These are phyloP conservation scores for Blepharisma undulans DNA, from an alignment of 169 alveolate genomes.

Conservation along the genomic window DNA sequence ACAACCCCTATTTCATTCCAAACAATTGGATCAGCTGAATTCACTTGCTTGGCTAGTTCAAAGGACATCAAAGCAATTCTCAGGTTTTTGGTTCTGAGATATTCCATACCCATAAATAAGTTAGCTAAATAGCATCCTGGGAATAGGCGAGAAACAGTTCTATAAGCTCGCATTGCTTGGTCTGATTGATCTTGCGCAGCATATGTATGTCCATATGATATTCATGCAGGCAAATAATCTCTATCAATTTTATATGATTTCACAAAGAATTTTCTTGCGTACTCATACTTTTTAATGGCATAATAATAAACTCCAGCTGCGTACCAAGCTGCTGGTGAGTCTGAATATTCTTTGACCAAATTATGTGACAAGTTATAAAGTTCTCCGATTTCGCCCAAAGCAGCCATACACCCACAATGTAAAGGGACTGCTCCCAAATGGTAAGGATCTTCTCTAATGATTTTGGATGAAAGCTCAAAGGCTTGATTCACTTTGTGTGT, in stretches of 20 bases:
- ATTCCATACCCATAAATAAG: constrained; percentile 89
- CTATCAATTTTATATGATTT: constrained; percentile 84
- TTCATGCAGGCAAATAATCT: constrained; percentile 85
- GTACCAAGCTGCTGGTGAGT: constrained; percentile 84
- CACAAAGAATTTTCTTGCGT: constrained; percentile 82
- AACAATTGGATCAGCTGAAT: constrained; percentile 80
- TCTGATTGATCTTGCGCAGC: constrained; percentile 89
- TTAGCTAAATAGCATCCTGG: constrained; percentile 89
- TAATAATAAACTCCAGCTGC: constrained; percentile 87
- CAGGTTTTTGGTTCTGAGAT: constrained; percentile 82
- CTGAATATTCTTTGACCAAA: constrained; percentile 78
- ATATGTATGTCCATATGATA: constrained; percentile 86
- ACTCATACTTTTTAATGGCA: constrained; percentile 82
- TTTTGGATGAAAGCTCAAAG: constrained; percentile 71
- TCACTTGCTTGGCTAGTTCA: constrained; percentile 75
- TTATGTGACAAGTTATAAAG: constrained; percentile 84
- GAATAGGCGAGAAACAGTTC: constrained; percentile 85
- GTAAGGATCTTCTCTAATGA: constrained; percentile 77
- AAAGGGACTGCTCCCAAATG: constrained; percentile 79
- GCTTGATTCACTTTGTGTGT: constrained; percentile 76
- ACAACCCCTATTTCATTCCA: constrained; percentile 89
- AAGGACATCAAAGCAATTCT: constrained; percentile 83
- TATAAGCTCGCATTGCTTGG: constrained; percentile 85
- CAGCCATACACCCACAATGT: constrained; percentile 81
- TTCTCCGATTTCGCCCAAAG: constrained; percentile 81